Evolutionary conservation across 148 eudicot species (phyloP), one percentile per base, ranked within the genome.

Genomic region (Silene latifolia): DNA sequence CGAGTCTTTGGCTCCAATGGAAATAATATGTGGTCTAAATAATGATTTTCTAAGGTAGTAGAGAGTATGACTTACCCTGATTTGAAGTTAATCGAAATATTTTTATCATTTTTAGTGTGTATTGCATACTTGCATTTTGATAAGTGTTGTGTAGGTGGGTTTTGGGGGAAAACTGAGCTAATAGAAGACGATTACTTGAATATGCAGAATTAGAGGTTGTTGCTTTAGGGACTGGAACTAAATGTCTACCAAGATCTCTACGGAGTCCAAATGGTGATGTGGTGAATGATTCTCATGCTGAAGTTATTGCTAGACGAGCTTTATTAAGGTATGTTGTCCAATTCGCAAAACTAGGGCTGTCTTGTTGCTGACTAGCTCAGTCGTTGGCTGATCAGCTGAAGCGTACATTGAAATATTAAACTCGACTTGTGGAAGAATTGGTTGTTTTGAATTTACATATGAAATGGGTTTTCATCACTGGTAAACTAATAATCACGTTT

Each of bases 211-310:
- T 91, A 83, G 87, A 88, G 82, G 98, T 94, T 72, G 89, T 91
- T 69, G 88, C 97, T 0, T 48, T 91, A 73, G 98, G 97, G 24
- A 94, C 98, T 3, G 98, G 98, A 73, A 94, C 98, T 23, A 94
- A 94, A 57, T 94, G 98, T 78, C 80, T 91, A 18, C 91, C 96
- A 74, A 80, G 85, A 18, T 86, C 93, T 6, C 74, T 72, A 46
- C 72, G 90, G 75, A 90, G 97, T 82, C 82, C 74, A n/a, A 71
- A 81, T 42, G 98, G 98, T 65, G 98, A 93, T 75, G 93, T 94
- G 75, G 91, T 90, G 21, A 88, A 94, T 69, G 98, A 91, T 88
- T 90, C 96, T 17, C 98, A 94, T 74, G 98, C 98, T 69, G 98
- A 94, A 73, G 78, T 94, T 73, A 80, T 91, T 15, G 96, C 96